Evolutionary conservation across 2,329 filamentous ascomycete genomes (phyloP), one percentile per base, ranked within the genome.

Genomic region (Apiospora pterosperma): DNA sequence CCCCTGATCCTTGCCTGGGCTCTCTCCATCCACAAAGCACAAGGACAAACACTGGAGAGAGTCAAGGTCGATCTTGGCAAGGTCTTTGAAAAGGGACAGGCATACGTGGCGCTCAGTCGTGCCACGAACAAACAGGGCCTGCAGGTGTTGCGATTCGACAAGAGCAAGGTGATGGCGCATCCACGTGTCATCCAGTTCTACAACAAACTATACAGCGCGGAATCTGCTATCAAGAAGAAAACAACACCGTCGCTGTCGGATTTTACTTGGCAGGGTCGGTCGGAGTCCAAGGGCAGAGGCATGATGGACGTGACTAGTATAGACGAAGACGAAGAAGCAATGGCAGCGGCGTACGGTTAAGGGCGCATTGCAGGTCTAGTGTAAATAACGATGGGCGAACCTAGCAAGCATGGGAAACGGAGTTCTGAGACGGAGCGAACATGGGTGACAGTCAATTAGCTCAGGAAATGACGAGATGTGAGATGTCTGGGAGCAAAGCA

Each of bases 1-100:
- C 96, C 96, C 0, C 84, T 99, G 61, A 98, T 99, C 67, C 84
- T 99, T 36, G 96, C 96, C 0, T 99, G 96, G 96, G 96, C 96
- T 2, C 80, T 99, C 23, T 97, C 93, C 1, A 99, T 99, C 66
- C 96, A 99, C 82, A 99, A 99, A 79, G 96, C 96, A 0, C 95
- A 98, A 76, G 95, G 95, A 1, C 95, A 98, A 76, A 98, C 95
- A 1, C 81, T 97, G 31, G 93, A 97, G 73, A 86, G 95, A 61
- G 96, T 99, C 66, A 97, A 97, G 74, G 96, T 99, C 31, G 93
- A 99, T 75, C 83, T 99, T 0, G 92, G 93, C 36, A 91, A 88
- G 67, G 92, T 97, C 1, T 99, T 99, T 72, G 96, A 99, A 76
- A 97, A 97, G 77, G 96, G 96, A 0, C 96, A 99, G 77, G 96